Evolutionary conservation across 371 early-diverging fungal genomes (phyloP).

Genomic region (Saksenaea oblongispora): DNA sequence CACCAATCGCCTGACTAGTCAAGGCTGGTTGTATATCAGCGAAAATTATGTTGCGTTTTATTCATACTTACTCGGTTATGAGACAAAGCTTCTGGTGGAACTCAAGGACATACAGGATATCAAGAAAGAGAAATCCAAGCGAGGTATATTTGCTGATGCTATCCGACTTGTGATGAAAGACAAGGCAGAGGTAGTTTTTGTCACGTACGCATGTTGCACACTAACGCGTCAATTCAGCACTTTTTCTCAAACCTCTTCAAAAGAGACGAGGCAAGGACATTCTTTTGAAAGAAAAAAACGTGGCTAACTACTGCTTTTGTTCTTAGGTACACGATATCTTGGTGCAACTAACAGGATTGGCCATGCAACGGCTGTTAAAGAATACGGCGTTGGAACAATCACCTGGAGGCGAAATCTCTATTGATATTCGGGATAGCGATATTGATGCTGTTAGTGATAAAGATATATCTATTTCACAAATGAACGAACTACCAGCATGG

Average conservation of each 20-base stretch:
- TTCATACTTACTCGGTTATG: conserved; percentile 90
- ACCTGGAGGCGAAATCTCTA: conserved; percentile 56
- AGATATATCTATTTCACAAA: conserved; percentile 14
- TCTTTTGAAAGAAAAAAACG: neutral
- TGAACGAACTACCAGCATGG: conserved; percentile 20
- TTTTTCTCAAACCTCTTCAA: conserved; percentile 93
- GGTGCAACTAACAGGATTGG: conserved; percentile 84
- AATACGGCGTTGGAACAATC: conserved; percentile 74
- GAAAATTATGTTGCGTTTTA: conserved; percentile 93
- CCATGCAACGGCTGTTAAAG: conserved; percentile 88
- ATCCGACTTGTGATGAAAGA: conserved; percentile 84
- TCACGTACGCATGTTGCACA: neutral
- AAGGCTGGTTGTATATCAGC: conserved; percentile 97
- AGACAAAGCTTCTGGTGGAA: conserved; percentile 89
- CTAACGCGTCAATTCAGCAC: conserved; percentile 46
- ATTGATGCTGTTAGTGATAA: conserved; percentile 33
- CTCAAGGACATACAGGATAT: conserved; percentile 90
- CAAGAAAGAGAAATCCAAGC: conserved; percentile 82
- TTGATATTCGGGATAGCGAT: conserved; percentile 38
- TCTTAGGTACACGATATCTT: conserved; percentile 80
- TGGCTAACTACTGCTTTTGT: neutral
- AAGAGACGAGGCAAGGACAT: conserved; percentile 73
- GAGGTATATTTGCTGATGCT: conserved; percentile 88
- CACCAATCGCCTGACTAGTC: conserved; percentile 79
- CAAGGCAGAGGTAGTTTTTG: conserved; percentile 64